phyloP scores from a whole-genome alignment of 1,284 basidiomycete species.

The Ganoderma resinaceum region DNA sequence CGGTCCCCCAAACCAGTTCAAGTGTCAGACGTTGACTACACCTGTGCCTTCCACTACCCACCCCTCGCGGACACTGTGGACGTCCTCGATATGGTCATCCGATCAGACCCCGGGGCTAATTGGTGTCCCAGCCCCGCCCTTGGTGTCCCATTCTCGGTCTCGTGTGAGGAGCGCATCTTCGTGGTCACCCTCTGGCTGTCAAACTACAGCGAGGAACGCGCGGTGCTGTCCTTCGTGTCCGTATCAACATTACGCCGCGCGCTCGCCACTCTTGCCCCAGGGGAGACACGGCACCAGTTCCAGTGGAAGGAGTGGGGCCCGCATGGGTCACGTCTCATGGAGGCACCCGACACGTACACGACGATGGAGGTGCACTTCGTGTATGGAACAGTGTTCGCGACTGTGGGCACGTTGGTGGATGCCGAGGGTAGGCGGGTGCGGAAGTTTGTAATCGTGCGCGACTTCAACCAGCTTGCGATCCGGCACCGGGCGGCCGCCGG shows the following conservation, averaged over 20 bases:
- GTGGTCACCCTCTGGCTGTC: conserved; percentile 52
- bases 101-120: conserved; percentile 61
- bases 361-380: conserved; percentile 67
- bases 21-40: conserved; percentile 41
- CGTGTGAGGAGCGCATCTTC: conserved; percentile 52
- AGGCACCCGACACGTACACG: conserved; percentile 42
- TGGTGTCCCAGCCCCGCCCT: conserved; percentile 46
- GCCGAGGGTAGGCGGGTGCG: conserved; percentile 9
- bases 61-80: conserved; percentile 37
- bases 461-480: conserved; percentile 58
- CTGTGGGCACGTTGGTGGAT: neutral
- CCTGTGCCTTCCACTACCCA: conserved; percentile 52
- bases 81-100: conserved; percentile 49
- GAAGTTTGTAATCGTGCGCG: conserved; percentile 42
- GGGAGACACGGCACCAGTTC: conserved; percentile 39
- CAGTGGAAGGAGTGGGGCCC: conserved; percentile 64
- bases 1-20: conserved; percentile 32
- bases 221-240: conserved; percentile 55
- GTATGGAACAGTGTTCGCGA: conserved; percentile 56
- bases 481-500: conserved; percentile 31
- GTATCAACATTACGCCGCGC: conserved; percentile 49
- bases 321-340: conserved; percentile 49
- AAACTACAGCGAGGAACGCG: conserved; percentile 30
- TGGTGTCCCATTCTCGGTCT: conserved; percentile 57
- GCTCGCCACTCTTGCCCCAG: conserved; percentile 34